A percentile compares a stretch with the other conserved stretches of the same genome.
phyloP scores from a whole-genome alignment of 495 filamentous ascomycete species.

The Ascodesmis nigricans region DNA sequence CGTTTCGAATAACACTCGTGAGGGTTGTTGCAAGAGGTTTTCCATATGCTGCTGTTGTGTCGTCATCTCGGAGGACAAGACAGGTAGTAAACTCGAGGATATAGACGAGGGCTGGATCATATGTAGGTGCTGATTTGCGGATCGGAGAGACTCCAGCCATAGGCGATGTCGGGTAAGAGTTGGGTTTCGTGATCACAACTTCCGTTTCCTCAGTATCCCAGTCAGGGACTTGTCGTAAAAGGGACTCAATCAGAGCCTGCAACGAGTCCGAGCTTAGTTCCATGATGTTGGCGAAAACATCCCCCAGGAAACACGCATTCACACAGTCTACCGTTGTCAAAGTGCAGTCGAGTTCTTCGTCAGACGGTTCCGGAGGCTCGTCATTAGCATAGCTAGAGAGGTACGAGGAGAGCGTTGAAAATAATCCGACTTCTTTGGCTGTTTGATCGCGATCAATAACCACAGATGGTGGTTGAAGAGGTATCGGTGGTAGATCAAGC shows the following conservation, averaged over 20 bases:
- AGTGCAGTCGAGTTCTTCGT: constrained; percentile 91
- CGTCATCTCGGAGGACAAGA: constrained; percentile 51
- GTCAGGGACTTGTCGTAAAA: constrained; percentile 57
- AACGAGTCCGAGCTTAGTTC: constrained; percentile 46
- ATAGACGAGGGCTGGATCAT: constrained; percentile 73
- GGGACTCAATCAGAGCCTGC: constrained; percentile 42
- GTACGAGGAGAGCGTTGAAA: constrained; percentile 86
- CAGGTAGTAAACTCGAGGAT: constrained; percentile 75
- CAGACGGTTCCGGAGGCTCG: constrained; percentile 89
- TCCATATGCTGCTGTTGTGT: constrained; percentile 48
- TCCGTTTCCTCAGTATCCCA: constrained; percentile 43
- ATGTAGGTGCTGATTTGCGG: constrained; percentile 35
- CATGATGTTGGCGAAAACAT: constrained; percentile 68
- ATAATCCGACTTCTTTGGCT: constrained; percentile 54
- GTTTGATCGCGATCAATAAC: constrained; percentile 73
- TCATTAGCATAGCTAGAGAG: constrained; percentile 97
- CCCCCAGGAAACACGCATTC: constrained; percentile 63
- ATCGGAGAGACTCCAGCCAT: constrained; percentile 31
- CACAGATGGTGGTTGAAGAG: constrained; percentile 74
- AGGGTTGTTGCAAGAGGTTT: constrained; percentile 58
- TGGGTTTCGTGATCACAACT: constrained; percentile 73
- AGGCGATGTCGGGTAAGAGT: constrained; percentile 34
- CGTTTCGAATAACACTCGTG: constrained; percentile 60
- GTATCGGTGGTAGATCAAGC: constrained; percentile 62
- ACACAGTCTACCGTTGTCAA: constrained; percentile 86